These are phyloP conservation scores for Polychytrium aggregatum DNA, from an alignment of 192 early-diverging fungal genomes.

Conservation along the genomic window DNA sequence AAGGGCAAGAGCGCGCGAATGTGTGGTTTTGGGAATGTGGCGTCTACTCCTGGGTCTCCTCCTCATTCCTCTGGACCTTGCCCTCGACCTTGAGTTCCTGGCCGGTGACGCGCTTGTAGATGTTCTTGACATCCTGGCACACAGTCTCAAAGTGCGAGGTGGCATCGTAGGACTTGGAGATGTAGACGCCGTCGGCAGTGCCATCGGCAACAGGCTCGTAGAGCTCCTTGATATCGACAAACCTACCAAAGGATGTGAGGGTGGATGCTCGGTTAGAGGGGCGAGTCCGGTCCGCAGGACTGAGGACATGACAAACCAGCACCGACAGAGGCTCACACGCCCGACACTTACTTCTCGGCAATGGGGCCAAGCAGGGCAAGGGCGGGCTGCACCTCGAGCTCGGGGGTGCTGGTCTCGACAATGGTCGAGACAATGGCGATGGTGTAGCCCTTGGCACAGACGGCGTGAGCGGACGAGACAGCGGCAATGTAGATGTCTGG, in stretches of 20 bases:
- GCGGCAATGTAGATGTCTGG: conserved; percentile 91
- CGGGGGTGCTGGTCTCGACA: conserved; percentile 84
- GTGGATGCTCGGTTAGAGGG: not conserved
- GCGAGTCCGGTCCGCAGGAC: not conserved
- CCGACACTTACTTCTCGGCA: conserved; percentile 56
- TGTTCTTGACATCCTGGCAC: conserved; percentile 87
- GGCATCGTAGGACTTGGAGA: conserved; percentile 94
- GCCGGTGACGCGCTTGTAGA: conserved; percentile 62
- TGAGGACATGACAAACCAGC: not conserved
- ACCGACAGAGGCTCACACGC: not conserved
- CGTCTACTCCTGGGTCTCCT: not conserved
- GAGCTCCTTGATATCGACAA: conserved; percentile 73
- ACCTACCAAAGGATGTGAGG: too few relatives aligned
- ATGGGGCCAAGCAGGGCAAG: conserved; percentile 84
- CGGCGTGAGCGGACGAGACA: conserved; percentile 80
- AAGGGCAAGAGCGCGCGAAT: too few relatives aligned
- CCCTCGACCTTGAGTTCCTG: conserved; percentile 47
- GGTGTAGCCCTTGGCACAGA: conserved; percentile 77
- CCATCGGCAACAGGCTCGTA: conserved; percentile 84
- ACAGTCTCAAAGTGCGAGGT: conserved; percentile 99
- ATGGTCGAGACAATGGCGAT: conserved; percentile 97
- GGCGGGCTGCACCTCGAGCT: conserved; percentile 81
- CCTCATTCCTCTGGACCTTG: conserved; percentile 43
- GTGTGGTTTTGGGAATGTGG: too few relatives aligned
- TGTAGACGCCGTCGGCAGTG: conserved; percentile 67